Evolutionary conservation across 2,329 filamentous ascomycete species (phyloP), one percentile per base, ranked within the genome.

Genomic region (Stagonosporopsis tanaceti): DNA sequence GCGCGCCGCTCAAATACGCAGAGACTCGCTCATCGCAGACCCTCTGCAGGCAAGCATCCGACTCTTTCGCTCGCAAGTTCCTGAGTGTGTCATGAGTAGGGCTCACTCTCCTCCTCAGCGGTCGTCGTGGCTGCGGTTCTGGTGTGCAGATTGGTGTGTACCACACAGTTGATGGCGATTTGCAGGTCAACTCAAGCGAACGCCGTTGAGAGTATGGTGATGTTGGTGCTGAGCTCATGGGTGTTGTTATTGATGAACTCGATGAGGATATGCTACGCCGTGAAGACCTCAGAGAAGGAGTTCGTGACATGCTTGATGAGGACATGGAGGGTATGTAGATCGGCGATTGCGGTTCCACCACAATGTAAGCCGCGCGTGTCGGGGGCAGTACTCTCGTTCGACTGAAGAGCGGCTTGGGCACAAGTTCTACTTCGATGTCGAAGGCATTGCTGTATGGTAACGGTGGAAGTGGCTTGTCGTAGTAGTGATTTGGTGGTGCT

Each of bases 41-140:
- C 24, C 50, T 60, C 59, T 73, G 70, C 57, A 77, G 53, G 51
- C 70, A 73, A 9, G 69, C 68, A 14, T 76, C 75, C 3, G 69
- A 73, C 32, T 74, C 70, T 51, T 72, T 75, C 6, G 65, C 70
- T 50, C 75, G 54, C 20, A 77, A 47, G 27, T 66, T 65, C 27
- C 75, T 69, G 41, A 77, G 50, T 0, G 65, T 72, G 30, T 73
- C 70, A 32, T 59, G 50, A 6, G 50, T 59, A 4, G 56, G 56
- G 8, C 50, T 53, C 6, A 53, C 46, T 47, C 34, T 59, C 35
- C 56, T 60, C 42, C 65, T 59, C 41, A 69, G 37, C 25, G 61
- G 47, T 41, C 50, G 62, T 37, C 44, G 57, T 20, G 54, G 53
- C 7, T 44, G 53, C 35, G 48, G 59, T 27, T 61, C 59, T 37